Conservation (phyloP, 768 basidiomycete species). For the Hirschioporus abietinus region DNA sequence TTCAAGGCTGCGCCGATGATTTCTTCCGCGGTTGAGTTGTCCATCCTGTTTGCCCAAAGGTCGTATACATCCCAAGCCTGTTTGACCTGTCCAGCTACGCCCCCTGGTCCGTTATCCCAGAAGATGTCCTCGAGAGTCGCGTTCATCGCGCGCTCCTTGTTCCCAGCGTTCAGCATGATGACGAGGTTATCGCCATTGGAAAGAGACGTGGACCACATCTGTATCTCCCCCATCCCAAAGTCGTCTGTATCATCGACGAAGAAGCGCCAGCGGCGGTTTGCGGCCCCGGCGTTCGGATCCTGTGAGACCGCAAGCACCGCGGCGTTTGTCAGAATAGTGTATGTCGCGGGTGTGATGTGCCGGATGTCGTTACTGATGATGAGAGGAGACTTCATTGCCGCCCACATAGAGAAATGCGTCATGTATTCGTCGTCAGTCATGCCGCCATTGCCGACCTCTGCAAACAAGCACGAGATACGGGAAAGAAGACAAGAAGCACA, state of each 20-base stretch:
- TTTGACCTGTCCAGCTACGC: conserved; percentile 2
- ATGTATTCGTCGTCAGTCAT: conserved; percentile 10
- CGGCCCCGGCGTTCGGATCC: conserved; percentile 3
- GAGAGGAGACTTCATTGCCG: conserved; percentile 21
- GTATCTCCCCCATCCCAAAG: conserved; percentile 5
- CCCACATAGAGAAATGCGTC: conserved; percentile 22
- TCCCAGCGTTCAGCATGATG: conserved; percentile 6
- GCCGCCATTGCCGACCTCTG: conserved; percentile 12
- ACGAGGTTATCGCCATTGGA: conserved; percentile 4
- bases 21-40: conserved; percentile 4
- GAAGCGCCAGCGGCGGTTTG: conserved; percentile 3
- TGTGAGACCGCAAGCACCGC: conserved; percentile 4
- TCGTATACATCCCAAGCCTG: conserved; percentile 10
- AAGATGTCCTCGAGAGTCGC: conserved; percentile 9
- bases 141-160: conserved; percentile 6
- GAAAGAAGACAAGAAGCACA: background rate
- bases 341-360: conserved; percentile 10
- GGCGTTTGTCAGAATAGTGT: conserved; percentile 1
- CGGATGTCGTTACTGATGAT: conserved; percentile 23
- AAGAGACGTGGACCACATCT: conserved; percentile 4
- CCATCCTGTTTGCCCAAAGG: conserved; percentile 8
- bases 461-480: background rate
- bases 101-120: conserved; percentile 8
- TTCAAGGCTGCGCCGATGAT: conserved; percentile 5
- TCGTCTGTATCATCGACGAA: conserved; percentile 4